Evolutionary conservation across 768 basidiomycete genomes (phyloP), one percentile per base, ranked within the genome.

Genomic region (Clitopilus hobsonii): DNA sequence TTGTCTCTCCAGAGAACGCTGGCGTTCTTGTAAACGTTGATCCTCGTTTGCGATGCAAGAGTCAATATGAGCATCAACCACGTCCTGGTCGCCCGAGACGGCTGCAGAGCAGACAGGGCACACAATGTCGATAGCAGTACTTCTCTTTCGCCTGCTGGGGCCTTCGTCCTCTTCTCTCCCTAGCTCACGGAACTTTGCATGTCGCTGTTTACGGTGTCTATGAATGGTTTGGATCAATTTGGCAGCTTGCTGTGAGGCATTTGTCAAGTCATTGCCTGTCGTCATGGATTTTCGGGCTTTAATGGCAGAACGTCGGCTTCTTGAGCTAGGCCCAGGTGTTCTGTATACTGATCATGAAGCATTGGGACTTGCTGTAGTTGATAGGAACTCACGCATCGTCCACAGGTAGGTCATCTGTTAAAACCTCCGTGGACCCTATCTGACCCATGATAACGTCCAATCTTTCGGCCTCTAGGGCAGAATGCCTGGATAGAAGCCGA

Each of bases 21-120:
- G 67, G 51, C 75, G 67, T 45, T 77, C 77, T 58, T 78, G 74
- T 30, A 76, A 49, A 51, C 73, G 66, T 28, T 67, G 70, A 51
- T 64, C 73, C 60, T 83, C 81, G 61, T 88, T 73, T 4, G 82
- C 82, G 38, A 93, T 67, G 65, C 91, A 93, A 6, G 88, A 75
- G 61, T 93, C 88, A n/a, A 93, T 80, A 68, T 93, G 91, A 14
- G 88, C 89, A 60, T 89, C 83, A 2, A 89, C 63, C 7, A 90
- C 84, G 56, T 90, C 90, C 41, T 77, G 73, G 61, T 90, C 89
- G 0, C 89, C 90, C 47, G 68, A 71, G 1, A 90, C 74, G 14
- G 67, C 67, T 36, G 69, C 69, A 45, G 76, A 68, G 64, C 90
- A 93, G 22, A 93, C 82, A 0, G 90, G 91, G 61, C 90, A 93